Evolutionary conservation across 129 eudicot species (phyloP).

Genomic region (Erigeron canadensis): DNA sequence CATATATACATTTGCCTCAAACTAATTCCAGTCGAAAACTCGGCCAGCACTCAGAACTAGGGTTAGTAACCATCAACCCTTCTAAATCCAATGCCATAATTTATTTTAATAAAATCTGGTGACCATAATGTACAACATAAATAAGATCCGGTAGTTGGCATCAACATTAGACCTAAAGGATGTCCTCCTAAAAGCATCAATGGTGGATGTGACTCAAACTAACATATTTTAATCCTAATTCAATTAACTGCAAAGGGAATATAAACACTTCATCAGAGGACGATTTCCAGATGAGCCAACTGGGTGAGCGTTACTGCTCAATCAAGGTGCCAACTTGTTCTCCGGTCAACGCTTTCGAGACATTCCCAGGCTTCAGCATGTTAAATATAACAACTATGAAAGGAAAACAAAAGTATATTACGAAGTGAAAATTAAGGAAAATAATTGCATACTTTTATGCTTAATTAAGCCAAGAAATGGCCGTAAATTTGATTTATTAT

Average conservation of each 20-base stretch:
- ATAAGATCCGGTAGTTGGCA: not conserved
- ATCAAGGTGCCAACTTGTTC: conserved; percentile 47
- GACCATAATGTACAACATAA: conserved; percentile 23
- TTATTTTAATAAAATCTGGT: conserved; percentile 12
- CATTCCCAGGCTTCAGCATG: conserved; percentile 42
- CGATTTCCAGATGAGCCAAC: conserved; percentile 11
- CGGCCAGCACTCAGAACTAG: not conserved
- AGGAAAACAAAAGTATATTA: conserved; percentile 1
- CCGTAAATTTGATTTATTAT: not conserved
- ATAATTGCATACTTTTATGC: not conserved
- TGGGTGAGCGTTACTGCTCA: conserved; percentile 23
- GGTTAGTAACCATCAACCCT: conserved; percentile 17
- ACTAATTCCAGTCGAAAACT: conserved; percentile 18
- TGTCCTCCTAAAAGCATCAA: conserved; percentile 11
- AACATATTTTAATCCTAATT: conserved; percentile 20
- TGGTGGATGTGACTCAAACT: conserved; percentile 11
- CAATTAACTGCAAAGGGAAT: not conserved
- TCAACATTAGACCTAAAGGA: conserved; percentile 11
- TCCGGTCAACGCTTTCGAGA: conserved; percentile 41
- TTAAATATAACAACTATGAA: conserved; percentile 43
- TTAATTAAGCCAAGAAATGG: not conserved
- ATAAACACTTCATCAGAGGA: conserved; percentile 22
- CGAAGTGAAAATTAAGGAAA: not conserved
- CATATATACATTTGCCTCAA: conserved; percentile 8
- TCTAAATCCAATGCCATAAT: not conserved